These are phyloP conservation scores for Beauveria bassiana DNA, from an alignment of 2,329 filamentous ascomycete genomes.

Conservation along the genomic window DNA sequence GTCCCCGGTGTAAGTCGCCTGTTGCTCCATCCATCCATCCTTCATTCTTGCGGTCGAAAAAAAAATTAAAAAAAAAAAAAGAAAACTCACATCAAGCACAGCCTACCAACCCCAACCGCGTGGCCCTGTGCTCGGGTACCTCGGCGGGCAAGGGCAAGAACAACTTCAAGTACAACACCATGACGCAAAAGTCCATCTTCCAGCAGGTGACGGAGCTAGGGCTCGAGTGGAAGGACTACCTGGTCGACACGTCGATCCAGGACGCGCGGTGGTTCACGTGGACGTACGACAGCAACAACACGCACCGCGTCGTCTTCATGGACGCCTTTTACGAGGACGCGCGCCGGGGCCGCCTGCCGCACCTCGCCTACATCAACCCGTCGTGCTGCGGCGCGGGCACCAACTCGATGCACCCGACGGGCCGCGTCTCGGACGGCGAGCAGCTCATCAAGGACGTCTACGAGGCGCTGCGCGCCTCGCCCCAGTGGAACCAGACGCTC, in stretches of 20 bases:
- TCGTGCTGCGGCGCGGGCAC: conserved; percentile 30
- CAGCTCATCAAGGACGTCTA: conserved; percentile 29
- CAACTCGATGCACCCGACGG: conserved; percentile 26
- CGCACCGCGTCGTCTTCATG: conserved; percentile 23
- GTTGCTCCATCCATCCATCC: too few relatives aligned
- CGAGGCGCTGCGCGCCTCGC: conserved; percentile 25
- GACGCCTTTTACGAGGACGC: conserved; percentile 36
- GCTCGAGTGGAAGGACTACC: conserved; percentile 39
- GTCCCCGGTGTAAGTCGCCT: conserved; percentile 27
- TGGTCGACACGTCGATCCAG: conserved; percentile 34
- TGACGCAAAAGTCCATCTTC: conserved; percentile 30
- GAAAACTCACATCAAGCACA: conserved; percentile 11
- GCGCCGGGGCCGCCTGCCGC: conserved; percentile 32
- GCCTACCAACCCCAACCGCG: conserved; percentile 36
- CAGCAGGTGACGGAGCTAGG: conserved; percentile 31
- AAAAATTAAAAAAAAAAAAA: too few relatives aligned
- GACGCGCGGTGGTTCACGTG: conserved; percentile 36
- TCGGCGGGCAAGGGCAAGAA: conserved; percentile 24
- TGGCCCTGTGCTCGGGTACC: conserved; percentile 23
- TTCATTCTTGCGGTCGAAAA: not conserved
- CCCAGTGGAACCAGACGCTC: conserved; percentile 28
- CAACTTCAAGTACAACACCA: conserved; percentile 21
- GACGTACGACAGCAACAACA: conserved; percentile 27
- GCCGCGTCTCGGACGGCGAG: conserved; percentile 27
- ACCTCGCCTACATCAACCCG: conserved; percentile 40